A percentile compares a stretch with the other conserved stretches of the same genome.
Conservation (phyloP, 106 monocot species). For the Acanthochlamys bracteata region DNA sequence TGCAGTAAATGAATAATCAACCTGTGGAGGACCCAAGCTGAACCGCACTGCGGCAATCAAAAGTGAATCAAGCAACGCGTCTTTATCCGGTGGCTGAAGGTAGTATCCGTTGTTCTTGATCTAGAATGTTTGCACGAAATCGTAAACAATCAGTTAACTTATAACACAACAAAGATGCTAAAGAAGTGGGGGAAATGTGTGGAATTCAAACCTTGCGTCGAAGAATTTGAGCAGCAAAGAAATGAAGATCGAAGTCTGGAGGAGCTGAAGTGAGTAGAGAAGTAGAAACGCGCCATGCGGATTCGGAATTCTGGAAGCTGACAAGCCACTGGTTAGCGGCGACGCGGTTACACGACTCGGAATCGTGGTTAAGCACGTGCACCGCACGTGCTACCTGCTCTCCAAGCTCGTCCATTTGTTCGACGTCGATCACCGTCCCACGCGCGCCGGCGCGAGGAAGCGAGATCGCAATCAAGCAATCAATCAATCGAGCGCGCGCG, state of each 20-base stretch:
- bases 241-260: slow-evolving; percentile 65
- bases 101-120: slow-evolving; percentile 68
- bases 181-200: not conserved
- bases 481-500: too few relatives aligned
- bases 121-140: too few relatives aligned
- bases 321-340: slow-evolving; percentile 95
- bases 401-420: slow-evolving; percentile 36
- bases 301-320: slow-evolving; percentile 73
- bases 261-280: slow-evolving; percentile 53
- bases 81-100: slow-evolving; percentile 43
- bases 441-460: too few relatives aligned
- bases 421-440: too few relatives aligned
- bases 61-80: slow-evolving; percentile 68
- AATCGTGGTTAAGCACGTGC: slow-evolving; percentile 84
- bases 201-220: slow-evolving; percentile 49
- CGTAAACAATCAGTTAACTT: too few relatives aligned
- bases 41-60: slow-evolving; percentile 60
- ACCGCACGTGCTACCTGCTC: slow-evolving; percentile 73
- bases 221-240: slow-evolving; percentile 97
- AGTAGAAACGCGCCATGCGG: slow-evolving; percentile 79
- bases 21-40: slow-evolving; percentile 75
- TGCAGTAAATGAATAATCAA: not conserved
- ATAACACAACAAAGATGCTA: not conserved
- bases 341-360: slow-evolving; percentile 64
- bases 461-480: too few relatives aligned